phyloP scores from a whole-genome alignment of 1,284 basidiomycete species.

The Ustilago nuda region DNA sequence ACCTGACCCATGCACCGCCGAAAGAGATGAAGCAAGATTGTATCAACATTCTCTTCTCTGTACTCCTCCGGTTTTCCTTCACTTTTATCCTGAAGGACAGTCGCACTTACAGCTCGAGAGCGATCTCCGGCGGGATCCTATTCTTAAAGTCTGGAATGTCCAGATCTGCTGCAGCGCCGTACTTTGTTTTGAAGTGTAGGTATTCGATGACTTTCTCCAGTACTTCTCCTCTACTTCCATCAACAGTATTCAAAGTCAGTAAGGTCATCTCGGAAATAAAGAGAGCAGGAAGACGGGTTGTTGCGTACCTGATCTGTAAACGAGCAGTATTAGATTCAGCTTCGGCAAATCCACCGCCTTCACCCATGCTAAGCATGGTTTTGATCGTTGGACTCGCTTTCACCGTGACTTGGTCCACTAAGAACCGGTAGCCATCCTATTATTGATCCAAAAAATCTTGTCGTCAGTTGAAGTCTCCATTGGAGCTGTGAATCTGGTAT shows the following conservation, averaged over 20 bases:
- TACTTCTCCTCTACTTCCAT: conserved; percentile 75
- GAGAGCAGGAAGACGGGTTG: too few relatives aligned
- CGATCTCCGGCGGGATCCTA: conserved; percentile 81
- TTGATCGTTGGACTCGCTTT: conserved; percentile 56
- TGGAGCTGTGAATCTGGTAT: neutral
- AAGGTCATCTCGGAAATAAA: neutral
- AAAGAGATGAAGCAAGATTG: neutral
- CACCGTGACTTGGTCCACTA: conserved; percentile 51
- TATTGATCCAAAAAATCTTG: neutral
- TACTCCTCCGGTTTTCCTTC: too few relatives aligned
- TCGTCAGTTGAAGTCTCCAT: neutral
- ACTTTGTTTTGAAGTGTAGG: conserved; percentile 80
- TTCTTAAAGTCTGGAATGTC: conserved; percentile 83
- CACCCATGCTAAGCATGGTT: conserved; percentile 57
- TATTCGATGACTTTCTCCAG: conserved; percentile 86
- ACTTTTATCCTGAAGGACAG: neutral
- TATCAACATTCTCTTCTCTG: neutral
- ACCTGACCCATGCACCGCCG: conserved; percentile 17
- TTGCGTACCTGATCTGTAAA: conserved; percentile 70
- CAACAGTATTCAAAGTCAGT: conserved; percentile 8
- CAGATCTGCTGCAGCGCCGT: conserved; percentile 75
- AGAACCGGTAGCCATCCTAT: conserved; percentile 62
- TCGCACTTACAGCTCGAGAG: conserved; percentile 79
- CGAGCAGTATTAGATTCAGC: conserved; percentile 69
- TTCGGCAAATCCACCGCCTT: conserved; percentile 70